These are phyloP conservation scores for Exophiala dermatitidis DNA, from an alignment of 2,329 filamentous ascomycete genomes.

Conservation along the genomic window DNA sequence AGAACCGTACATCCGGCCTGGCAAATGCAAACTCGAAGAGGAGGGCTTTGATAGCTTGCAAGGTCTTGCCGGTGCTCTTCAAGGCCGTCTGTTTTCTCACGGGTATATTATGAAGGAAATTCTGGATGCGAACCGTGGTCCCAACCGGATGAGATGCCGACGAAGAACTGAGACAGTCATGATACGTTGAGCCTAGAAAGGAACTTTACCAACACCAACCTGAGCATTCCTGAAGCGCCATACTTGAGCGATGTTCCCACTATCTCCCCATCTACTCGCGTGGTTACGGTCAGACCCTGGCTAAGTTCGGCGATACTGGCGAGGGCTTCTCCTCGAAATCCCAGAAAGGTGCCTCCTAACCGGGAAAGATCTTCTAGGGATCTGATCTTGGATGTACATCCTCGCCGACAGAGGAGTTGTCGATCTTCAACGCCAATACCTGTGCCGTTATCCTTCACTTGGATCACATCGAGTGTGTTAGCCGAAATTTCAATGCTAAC, in stretches of 20 bases:
- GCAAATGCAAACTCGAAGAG: slow-evolving; percentile 56
- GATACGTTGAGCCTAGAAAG: slow-evolving; percentile 12
- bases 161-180: slow-evolving; percentile 33
- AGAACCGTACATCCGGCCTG: slow-evolving; percentile 49
- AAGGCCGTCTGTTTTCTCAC: slow-evolving; percentile 52
- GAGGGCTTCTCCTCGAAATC: slow-evolving; percentile 59
- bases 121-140: slow-evolving; percentile 51
- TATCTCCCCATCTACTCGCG: slow-evolving; percentile 50
- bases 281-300: slow-evolving; percentile 46
- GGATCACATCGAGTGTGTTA: slow-evolving; percentile 56
- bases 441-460: slow-evolving; percentile 57
- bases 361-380: slow-evolving; percentile 49
- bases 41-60: slow-evolving; percentile 47
- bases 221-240: slow-evolving; percentile 43
- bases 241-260: slow-evolving; percentile 49
- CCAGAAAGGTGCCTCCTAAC: slow-evolving; percentile 51
- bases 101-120: slow-evolving; percentile 53
- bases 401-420: slow-evolving; percentile 47
- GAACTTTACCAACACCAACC: slow-evolving; percentile 30
- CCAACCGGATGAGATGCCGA: slow-evolving; percentile 51
- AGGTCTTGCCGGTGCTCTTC: slow-evolving; percentile 44
- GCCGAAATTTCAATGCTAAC: slow-evolving; percentile 52
- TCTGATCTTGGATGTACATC: slow-evolving; percentile 59
- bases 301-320: slow-evolving; percentile 56
- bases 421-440: slow-evolving; percentile 54